Evolutionary conservation across 768 basidiomycete genomes (phyloP).

Genomic region (Russula emetica): DNA sequence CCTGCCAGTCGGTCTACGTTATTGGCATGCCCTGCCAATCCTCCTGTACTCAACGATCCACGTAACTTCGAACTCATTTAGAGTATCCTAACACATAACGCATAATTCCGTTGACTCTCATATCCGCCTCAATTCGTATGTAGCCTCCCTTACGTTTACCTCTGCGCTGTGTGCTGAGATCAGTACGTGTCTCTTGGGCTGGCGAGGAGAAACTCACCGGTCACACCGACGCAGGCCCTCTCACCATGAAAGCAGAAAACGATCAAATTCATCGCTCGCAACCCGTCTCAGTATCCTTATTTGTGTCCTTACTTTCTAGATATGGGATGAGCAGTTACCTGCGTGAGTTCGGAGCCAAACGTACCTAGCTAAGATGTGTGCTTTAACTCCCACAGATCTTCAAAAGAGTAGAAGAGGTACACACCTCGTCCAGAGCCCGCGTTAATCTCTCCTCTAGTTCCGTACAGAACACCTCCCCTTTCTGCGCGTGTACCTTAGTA

Average conservation of each 20-base stretch:
- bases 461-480: neutral
- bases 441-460: neutral
- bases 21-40: too few species aligned
- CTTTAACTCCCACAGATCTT: neutral
- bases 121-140: too few species aligned
- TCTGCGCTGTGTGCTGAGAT: too few species aligned
- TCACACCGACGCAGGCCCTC: neutral
- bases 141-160: too few species aligned
- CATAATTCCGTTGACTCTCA: too few species aligned
- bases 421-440: neutral
- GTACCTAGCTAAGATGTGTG: neutral
- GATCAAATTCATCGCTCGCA: neutral
- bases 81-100: too few species aligned
- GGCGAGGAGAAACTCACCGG: too few species aligned
- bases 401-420: neutral
- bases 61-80: too few species aligned
- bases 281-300: neutral
- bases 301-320: neutral
- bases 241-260: neutral
- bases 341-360: too few species aligned
- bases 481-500: neutral
- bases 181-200: neutral
- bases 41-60: too few species aligned
- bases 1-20: too few species aligned
- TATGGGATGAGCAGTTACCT: too few species aligned